A percentile compares a stretch with the other conserved stretches of the same genome.
phyloP scores from a whole-genome alignment of 805 yeast species.

The Kodamaea fukazawae region DNA sequence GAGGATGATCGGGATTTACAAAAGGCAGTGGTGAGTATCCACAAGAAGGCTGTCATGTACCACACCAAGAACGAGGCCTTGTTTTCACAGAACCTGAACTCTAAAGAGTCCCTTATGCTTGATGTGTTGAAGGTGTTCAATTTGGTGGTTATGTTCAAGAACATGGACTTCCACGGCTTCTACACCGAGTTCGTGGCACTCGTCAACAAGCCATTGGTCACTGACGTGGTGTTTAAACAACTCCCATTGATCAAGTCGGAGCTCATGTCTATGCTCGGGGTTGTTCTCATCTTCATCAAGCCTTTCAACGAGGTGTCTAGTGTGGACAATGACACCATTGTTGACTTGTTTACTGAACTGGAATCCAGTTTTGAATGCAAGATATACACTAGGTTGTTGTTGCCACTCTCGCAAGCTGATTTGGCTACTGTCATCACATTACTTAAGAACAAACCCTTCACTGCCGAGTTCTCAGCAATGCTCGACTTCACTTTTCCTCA shows the following conservation, averaged over 20 bases:
- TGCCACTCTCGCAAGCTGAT: conserved; percentile 21
- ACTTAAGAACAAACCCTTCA: conserved; percentile 9
- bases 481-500: conserved; percentile 21
- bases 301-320: conserved; percentile 30
- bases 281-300: conserved; percentile 24
- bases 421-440: conserved; percentile 16
- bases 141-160: conserved; percentile 24
- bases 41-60: conserved; percentile 24
- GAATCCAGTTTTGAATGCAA: conserved; percentile 15
- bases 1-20: conserved; percentile 6
- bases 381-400: conserved; percentile 19
- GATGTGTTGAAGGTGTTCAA: conserved; percentile 17
- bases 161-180: conserved; percentile 25
- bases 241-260: conserved; percentile 16
- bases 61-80: conserved; percentile 19
- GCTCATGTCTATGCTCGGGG: conserved; percentile 22
- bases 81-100: conserved; percentile 8
- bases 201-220: conserved; percentile 2
- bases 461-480: conserved; percentile 8
- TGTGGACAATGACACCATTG: conserved; percentile 16
- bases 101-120: conserved; percentile 4
- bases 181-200: conserved; percentile 21
- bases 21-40: conserved; percentile 15
- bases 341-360: conserved; percentile 18
- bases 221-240: conserved; percentile 1